Evolutionary conservation across 176 grass and related monocot genomes (phyloP).

Genomic region (Triticum timopheevii): DNA sequence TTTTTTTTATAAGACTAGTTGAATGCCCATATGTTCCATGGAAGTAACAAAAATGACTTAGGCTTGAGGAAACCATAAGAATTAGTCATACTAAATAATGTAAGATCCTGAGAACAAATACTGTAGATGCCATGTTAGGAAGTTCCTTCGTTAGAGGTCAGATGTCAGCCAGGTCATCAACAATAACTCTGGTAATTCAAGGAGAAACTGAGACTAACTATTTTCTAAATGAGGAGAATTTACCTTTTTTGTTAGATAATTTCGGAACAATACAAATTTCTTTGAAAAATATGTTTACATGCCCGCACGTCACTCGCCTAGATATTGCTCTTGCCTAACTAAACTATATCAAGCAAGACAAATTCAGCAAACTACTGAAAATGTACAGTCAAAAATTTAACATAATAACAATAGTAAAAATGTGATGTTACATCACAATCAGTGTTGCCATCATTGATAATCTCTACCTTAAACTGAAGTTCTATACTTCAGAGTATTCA

Average conservation of each 20-base stretch:
- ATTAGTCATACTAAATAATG: rapidly evolving
- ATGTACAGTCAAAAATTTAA: neutral
- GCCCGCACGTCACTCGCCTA: neutral
- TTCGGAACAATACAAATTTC: too few species aligned
- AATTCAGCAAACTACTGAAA: neutral
- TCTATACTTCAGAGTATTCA: neutral
- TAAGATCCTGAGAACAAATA: neutral
- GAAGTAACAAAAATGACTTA: neutral
- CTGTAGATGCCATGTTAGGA: neutral
- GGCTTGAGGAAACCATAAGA: neutral
- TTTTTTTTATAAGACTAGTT: neutral
- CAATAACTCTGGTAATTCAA: neutral
- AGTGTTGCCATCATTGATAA: neutral
- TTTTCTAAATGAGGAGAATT: too few species aligned
- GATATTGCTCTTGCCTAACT: neutral
- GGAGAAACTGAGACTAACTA: too few species aligned
- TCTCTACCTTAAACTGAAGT: neutral
- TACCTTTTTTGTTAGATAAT: too few species aligned
- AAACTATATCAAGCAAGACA: neutral
- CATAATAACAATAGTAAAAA: neutral
- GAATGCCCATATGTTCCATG: too few species aligned
- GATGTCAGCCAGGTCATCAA: neutral
- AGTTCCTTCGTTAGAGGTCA: neutral
- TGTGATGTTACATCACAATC: neutral
- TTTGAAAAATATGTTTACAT: too few species aligned